These are phyloP conservation scores for Podospora anserina DNA, from an alignment of 495 filamentous ascomycete genomes.

Conservation along the genomic window DNA sequence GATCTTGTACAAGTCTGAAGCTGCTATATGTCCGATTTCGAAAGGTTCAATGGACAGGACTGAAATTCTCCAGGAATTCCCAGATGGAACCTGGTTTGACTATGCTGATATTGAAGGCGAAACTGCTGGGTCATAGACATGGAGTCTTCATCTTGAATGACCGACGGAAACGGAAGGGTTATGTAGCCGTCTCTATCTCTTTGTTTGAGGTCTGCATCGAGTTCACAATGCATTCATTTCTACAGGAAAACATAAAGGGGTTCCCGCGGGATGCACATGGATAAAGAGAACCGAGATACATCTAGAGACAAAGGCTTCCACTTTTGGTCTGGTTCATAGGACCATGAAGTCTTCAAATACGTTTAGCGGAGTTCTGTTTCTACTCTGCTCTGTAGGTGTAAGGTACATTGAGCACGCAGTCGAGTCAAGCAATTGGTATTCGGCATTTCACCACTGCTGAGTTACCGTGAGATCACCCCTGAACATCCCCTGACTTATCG, in stretches of 20 bases:
- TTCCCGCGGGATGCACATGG: not conserved
- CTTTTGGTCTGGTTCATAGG: not conserved
- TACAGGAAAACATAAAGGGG: not conserved
- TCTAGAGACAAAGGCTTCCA: not conserved
- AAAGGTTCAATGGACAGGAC: not conserved
- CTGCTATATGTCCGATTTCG: not conserved
- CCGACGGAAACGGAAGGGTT: not conserved
- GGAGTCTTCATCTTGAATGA: not conserved
- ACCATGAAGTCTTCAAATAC: too few relatives aligned
- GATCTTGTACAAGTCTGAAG: not conserved
- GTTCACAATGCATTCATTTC: not conserved
- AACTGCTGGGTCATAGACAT: not conserved
- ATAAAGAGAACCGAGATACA: not conserved
- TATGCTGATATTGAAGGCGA: not conserved
- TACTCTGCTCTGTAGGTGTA: not conserved
- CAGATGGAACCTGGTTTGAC: not conserved
- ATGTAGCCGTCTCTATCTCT: not conserved
- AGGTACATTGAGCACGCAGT: too few relatives aligned
- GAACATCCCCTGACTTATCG: too few relatives aligned
- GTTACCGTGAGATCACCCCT: too few relatives aligned
- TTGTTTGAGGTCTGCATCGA: not conserved
- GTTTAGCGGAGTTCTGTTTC: not conserved
- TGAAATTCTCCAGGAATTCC: not conserved
- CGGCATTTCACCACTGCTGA: too few relatives aligned
- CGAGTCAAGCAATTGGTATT: too few relatives aligned